Percentiles rank a stretch among this genome's conserved stretches.
Conservation (phyloP, 106 monocot genomes). For the Phalaenopsis equestris region DNA sequence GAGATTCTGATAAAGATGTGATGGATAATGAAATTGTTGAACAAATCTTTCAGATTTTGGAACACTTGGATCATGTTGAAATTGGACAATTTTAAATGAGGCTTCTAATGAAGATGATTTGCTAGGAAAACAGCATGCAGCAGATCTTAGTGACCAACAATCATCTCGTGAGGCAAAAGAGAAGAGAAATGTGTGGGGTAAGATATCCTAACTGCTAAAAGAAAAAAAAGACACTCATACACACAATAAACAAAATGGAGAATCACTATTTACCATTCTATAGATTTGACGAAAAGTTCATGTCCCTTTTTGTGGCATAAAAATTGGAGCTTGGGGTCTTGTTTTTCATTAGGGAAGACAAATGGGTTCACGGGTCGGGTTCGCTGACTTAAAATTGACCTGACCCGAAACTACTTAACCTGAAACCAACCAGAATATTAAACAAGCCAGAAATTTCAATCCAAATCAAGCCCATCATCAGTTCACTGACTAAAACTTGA, state of each 20-base stretch:
- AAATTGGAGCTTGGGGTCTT: neutral
- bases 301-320: neutral
- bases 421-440: too few relatives aligned
- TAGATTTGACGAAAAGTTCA: neutral
- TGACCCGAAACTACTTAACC: too few relatives aligned
- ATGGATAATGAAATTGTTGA: slow-evolving; percentile 3
- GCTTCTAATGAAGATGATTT: slow-evolving; percentile 2
- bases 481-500: too few relatives aligned
- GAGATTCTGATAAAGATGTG: neutral
- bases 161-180: neutral
- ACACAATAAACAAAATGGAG: neutral
- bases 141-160: neutral
- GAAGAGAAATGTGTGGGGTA: too few relatives aligned
- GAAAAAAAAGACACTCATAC: neutral
- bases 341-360: too few relatives aligned
- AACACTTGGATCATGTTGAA: neutral
- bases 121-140: neutral
- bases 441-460: too few relatives aligned
- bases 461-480: too few relatives aligned
- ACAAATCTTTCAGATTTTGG: neutral
- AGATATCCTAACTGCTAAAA: neutral
- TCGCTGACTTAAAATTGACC: too few relatives aligned
- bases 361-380: too few relatives aligned
- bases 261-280: neutral
- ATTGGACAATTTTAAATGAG: neutral